These are phyloP conservation scores for Martensiomyces pterosporus DNA, from an alignment of 192 early-diverging fungal genomes.

Conservation along the genomic window DNA sequence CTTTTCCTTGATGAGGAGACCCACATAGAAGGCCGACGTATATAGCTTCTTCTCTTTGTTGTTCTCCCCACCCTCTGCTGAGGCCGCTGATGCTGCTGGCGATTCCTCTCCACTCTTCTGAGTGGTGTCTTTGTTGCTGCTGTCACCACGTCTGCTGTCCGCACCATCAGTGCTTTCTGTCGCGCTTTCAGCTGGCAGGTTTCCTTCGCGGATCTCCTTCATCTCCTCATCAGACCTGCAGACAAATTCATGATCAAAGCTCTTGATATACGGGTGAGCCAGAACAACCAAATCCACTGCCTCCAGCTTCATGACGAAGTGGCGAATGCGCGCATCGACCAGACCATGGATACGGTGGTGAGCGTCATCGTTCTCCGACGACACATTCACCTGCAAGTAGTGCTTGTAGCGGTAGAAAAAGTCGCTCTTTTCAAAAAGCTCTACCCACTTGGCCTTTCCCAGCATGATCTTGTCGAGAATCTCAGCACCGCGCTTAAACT, in stretches of 20 bases:
- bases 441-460: constrained; percentile 70
- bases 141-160: constrained; percentile 8
- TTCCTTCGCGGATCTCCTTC: constrained; percentile 64
- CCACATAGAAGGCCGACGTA: constrained; percentile 88
- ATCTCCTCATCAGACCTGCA: constrained; percentile 67
- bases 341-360: constrained; percentile 83
- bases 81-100: no score
- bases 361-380: constrained; percentile 65
- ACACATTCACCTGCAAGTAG: constrained; percentile 87
- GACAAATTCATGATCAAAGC: constrained; percentile 64
- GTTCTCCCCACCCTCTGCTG: background rate
- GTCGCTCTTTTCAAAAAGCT: constrained; percentile 82
- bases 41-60: constrained; percentile 45
- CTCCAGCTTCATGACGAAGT: constrained; percentile 83
- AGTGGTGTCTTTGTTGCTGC: constrained; percentile 13
- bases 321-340: constrained; percentile 88
- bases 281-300: constrained; percentile 61
- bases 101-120: background rate
- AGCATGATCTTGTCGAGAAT: constrained; percentile 74
- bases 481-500: constrained; percentile 77
- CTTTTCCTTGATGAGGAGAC: constrained; percentile 63
- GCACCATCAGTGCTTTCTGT: constrained; percentile 9
- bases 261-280: constrained; percentile 90
- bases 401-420: constrained; percentile 85
- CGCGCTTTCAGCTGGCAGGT: constrained; percentile 43